Evolutionary conservation across 2,329 filamentous ascomycete genomes (phyloP), one percentile per base, ranked within the genome.

Genomic region (Fusarium sp.): DNA sequence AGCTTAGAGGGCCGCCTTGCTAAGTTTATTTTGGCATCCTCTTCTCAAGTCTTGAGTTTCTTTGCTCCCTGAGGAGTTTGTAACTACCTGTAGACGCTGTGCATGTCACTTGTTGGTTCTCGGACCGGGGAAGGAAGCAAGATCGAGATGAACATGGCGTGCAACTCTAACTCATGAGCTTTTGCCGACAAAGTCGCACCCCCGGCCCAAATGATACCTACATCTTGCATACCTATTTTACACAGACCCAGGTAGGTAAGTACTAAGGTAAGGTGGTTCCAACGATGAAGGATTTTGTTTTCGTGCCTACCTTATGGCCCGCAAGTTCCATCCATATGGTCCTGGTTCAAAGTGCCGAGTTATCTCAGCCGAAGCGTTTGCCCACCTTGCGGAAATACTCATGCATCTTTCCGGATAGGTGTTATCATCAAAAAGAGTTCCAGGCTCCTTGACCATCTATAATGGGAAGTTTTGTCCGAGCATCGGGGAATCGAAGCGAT

Each of bases 401-500:
- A 61, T 61, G 44, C 51, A 62, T 47, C 42, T 36, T 28, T 35
- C 47, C 35, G 11, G 15, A 52, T 52, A 26, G n/a, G 18, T 36
- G 15, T 36, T 38, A 28, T 60, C 59, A 36, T 54, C 49, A 38
- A 38, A 31, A 48, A 54, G 22, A 59, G 35, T 38, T 52, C 57
- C 33, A 44, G 28, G 45, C 56, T 63, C 36, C 44, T 31, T 59
- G 28, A 41, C 33, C 38, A 36, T 44, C 67, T 47, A 31, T 28
- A 47, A 61, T 18, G 39, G 69, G 59, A 69, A 69, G 42, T 59
- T 9, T 22, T 24, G 49, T 39, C 71, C 67, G 72, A 54, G 33
- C 26, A 33, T 24, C 17, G 26, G 35, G 42, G 45, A 60, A 51
- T 35, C 51, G 62, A 22, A 62, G 45, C 38, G 35, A 39, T 13